Conservation (phyloP, 495 filamentous ascomycete genomes). For the Margaritispora aquatica region DNA sequence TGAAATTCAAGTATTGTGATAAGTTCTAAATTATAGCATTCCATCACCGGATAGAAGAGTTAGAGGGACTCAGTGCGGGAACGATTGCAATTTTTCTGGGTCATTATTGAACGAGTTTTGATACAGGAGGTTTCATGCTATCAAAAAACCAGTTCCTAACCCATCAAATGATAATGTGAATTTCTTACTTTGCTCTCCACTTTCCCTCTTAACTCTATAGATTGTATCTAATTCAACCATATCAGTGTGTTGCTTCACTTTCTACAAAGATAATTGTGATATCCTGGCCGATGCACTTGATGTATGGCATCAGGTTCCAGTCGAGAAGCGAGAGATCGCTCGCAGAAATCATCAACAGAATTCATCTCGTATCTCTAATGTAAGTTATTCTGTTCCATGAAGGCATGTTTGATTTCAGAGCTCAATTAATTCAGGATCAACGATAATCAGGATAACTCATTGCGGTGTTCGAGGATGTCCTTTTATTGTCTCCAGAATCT, state of each 20-base stretch:
- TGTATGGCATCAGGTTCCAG: neutral
- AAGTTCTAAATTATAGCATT: too few species aligned
- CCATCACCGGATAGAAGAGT: too few species aligned
- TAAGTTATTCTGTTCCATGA: neutral
- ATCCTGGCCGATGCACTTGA: constrained; percentile 1
- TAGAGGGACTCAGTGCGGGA: too few species aligned
- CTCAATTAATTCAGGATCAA: constrained; percentile 24
- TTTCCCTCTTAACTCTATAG: neutral
- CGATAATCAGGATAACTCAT: constrained; percentile 35
- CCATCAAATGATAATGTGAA: neutral
- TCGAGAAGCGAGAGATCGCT: neutral
- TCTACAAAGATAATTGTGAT: neutral
- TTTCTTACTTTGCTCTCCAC: neutral
- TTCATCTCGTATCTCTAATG: neutral
- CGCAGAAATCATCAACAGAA: neutral
- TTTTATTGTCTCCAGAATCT: neutral
- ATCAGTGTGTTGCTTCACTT: neutral
- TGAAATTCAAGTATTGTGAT: too few species aligned
- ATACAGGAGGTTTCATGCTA: too few species aligned
- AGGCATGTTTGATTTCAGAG: neutral
- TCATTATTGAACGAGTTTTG: too few species aligned
- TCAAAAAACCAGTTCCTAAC: too few species aligned
- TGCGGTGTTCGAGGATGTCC: neutral
- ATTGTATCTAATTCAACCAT: neutral
- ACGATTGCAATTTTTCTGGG: too few species aligned